Base-by-base conservation (phyloP, 2,329 filamentous ascomycete species). In the Fusarium illudens region DNA sequence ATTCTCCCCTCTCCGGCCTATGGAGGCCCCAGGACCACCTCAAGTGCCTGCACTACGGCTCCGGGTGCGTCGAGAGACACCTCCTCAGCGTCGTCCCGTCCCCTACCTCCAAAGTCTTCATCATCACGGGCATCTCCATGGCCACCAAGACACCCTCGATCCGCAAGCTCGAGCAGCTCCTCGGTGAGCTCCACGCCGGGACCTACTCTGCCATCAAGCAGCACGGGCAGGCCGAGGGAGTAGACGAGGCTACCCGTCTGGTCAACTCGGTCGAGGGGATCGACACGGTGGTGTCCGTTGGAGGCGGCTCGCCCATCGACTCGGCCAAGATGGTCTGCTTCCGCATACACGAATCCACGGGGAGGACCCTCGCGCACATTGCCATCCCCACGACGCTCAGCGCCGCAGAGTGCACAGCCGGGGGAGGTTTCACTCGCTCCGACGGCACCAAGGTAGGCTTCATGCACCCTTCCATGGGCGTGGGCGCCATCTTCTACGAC, bases 291-390 rank as follows among this genome's bases (percentile, higher is more conserved):
- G n/a, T 70, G 36, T 65, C 61, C 9, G 59, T 70, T 10, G 67
- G 64, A 48, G 64, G 58, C 22, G 60, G 58, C 12, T 60, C 58
- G 13, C 49, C 60, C 34, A 65, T 68, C 34, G 56, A 69, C 17
- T 71, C 55, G 34, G 59, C 69, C 58, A 71, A 65, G 64, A 68
- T 64, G 17, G 30, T 67, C 17, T 67, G 53, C 52, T 71, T 62
- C 62, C 73, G 72, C 65, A 72, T 74, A 71, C 69, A 74, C 65
- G 68, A 71, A 65, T 49, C 33, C 20, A 52, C 49, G 25, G 54
- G 42, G n/a, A 65, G 39, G 49, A 30, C 46, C 8, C 36, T 62
- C 37, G 44, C 34, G 33, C 67, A 63, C 55, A 60, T 70, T 12
- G 36, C 69, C 20, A 69, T 67, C 49, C 65, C 58, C 32, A 68